Percentiles rank a stretch among this genome's conserved stretches.
These are phyloP conservation scores for Arctium minus DNA, from an alignment of 129 eudicot species.

Conservation along the genomic window DNA sequence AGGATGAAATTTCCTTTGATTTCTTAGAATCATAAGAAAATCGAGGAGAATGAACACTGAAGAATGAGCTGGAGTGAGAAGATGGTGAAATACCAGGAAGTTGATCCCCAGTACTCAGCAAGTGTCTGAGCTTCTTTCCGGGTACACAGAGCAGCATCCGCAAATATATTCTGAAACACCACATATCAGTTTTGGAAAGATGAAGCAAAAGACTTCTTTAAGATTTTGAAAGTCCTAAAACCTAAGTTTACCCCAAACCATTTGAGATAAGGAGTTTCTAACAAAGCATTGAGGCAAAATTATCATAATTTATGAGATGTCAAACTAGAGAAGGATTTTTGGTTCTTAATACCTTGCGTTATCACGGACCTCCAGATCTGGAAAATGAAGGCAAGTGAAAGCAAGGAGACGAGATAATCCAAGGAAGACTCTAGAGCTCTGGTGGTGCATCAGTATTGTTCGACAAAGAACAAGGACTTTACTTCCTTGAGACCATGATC, in stretches of 20 bases:
- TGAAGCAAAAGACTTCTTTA: slow-evolving; percentile 9
- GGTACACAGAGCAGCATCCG: slow-evolving; percentile 91
- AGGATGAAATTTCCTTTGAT: slow-evolving; percentile 59
- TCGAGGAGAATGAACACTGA: slow-evolving; percentile 58
- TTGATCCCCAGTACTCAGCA: slow-evolving; percentile 58
- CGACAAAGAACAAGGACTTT: slow-evolving; percentile 85
- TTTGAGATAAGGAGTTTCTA: neutral
- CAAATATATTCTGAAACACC: slow-evolving; percentile 67
- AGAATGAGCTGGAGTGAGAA: slow-evolving; percentile 58
- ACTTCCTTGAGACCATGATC: slow-evolving; percentile 90
- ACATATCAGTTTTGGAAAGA: slow-evolving; percentile 1
- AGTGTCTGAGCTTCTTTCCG: slow-evolving; percentile 73
- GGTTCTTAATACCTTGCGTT: slow-evolving; percentile 65
- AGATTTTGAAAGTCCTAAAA: neutral
- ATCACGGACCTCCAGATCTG: slow-evolving; percentile 96
- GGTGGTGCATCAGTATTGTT: slow-evolving; percentile 84
- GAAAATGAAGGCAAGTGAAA: slow-evolving; percentile 66
- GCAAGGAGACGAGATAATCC: slow-evolving; percentile 82
- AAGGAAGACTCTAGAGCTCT: slow-evolving; percentile 70
- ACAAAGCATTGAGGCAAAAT: neutral
- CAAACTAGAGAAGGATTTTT: neutral
- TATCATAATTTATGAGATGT: neutral
- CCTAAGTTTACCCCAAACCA: neutral
- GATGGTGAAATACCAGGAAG: slow-evolving; percentile 67
- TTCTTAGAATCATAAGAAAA: slow-evolving; percentile 48